These are phyloP conservation scores for Hebeloma cylindrosporum DNA, from an alignment of 768 basidiomycete species.

Conservation along the genomic window DNA sequence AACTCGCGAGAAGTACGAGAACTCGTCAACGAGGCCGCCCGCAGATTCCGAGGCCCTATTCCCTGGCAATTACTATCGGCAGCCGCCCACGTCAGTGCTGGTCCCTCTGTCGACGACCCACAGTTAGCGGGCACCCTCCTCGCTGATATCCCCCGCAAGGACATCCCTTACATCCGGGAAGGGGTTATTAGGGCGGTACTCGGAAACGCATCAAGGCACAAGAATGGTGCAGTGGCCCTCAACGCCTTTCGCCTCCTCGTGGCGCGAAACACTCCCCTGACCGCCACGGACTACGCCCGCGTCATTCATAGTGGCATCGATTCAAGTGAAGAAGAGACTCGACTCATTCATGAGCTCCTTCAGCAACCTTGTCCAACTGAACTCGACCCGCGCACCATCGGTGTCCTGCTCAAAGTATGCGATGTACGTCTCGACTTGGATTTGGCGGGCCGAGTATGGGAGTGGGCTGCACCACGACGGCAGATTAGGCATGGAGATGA, in stretches of 20 bases:
- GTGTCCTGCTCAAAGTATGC: slow-evolving; percentile 24
- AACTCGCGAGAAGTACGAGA: slow-evolving; percentile 25
- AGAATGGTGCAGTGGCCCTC: slow-evolving; percentile 22
- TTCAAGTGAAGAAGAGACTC: slow-evolving; percentile 23
- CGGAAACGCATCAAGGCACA: slow-evolving; percentile 26
- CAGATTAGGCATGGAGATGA: no score
- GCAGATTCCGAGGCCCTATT: slow-evolving; percentile 21
- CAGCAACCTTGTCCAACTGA: slow-evolving; percentile 24
- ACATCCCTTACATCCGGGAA: slow-evolving; percentile 23
- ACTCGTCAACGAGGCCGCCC: slow-evolving; percentile 23
- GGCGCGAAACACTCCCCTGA: slow-evolving; percentile 19
- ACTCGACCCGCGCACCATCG: slow-evolving; percentile 25
- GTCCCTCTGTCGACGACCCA: slow-evolving; percentile 27
- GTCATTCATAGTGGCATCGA: slow-evolving; percentile 25
- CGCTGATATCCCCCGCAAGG: slow-evolving; percentile 21
- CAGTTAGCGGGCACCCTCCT: slow-evolving; percentile 23
- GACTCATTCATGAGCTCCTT: slow-evolving; percentile 21
- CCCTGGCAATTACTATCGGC: slow-evolving; percentile 25
- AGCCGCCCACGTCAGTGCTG: slow-evolving; percentile 25
- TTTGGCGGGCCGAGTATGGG: slow-evolving; percentile 21
- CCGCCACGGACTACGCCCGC: slow-evolving; percentile 23
- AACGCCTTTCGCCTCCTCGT: slow-evolving; percentile 24
- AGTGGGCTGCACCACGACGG: no score
- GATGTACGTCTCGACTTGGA: slow-evolving; percentile 22
- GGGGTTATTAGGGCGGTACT: slow-evolving; percentile 23